phyloP scores from a whole-genome alignment of 257 asterid genomes.

The Jasminum sambac region DNA sequence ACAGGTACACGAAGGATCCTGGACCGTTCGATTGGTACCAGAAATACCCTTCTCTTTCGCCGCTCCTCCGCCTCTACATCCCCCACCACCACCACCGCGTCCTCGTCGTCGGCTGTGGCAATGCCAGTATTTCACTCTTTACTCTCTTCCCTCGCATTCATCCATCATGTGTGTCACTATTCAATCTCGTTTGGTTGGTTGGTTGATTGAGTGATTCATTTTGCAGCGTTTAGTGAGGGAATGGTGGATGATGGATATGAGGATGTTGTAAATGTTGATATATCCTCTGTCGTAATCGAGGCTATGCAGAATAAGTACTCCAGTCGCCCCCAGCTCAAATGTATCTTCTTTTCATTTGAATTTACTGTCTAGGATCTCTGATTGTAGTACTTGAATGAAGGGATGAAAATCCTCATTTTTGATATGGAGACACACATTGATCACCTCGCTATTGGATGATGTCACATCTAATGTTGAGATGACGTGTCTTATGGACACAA shows the following conservation, averaged over 20 bases:
- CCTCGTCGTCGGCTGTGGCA: slow-evolving; percentile 75
- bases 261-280: slow-evolving; percentile 60
- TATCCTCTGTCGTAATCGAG: slow-evolving; percentile 67
- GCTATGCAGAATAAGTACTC: slow-evolving; percentile 69
- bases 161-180: not conserved
- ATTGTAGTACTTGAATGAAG: too few relatives aligned
- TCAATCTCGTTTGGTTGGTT: not conserved
- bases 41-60: slow-evolving; percentile 57
- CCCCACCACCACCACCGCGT: slow-evolving; percentile 48
- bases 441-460: too few relatives aligned
- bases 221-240: slow-evolving; percentile 67
- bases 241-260: slow-evolving; percentile 68
- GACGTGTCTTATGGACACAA: too few relatives aligned
- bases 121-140: slow-evolving; percentile 46
- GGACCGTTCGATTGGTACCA: slow-evolving; percentile 82
- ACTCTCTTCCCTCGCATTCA: not conserved
- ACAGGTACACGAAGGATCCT: slow-evolving; percentile 57
- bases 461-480: too few relatives aligned
- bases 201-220: slow-evolving; percentile 10
- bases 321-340: slow-evolving; percentile 50
- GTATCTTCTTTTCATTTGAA: slow-evolving; percentile 36
- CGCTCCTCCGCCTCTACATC: slow-evolving; percentile 63
- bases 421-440: too few relatives aligned
- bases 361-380: too few relatives aligned
- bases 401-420: too few relatives aligned